A percentile compares a stretch with the other conserved stretches of the same genome.
These are phyloP conservation scores for Aspergillus ustus DNA, from an alignment of 2,329 filamentous ascomycete genomes.

Conservation along the genomic window DNA sequence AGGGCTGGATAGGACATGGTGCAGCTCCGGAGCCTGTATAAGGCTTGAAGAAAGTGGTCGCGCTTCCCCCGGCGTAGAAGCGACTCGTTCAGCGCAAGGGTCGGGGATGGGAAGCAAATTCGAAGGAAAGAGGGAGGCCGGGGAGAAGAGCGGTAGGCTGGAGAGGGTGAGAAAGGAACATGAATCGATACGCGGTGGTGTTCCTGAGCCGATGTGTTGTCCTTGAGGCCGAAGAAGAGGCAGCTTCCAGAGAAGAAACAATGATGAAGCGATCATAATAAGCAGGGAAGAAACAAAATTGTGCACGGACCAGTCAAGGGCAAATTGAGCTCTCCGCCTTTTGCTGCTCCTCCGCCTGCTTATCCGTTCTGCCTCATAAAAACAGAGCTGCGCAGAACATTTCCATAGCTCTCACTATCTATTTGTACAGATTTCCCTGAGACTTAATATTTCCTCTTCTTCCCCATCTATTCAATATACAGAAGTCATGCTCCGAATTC, in stretches of 20 bases:
- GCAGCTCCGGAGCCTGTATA: conserved; percentile 22
- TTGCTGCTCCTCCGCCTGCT: conserved; percentile 24
- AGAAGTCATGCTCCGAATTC: conserved; percentile 38
- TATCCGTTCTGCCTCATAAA: conserved; percentile 12
- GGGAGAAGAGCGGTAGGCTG: conserved; percentile 18
- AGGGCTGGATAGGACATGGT: conserved; percentile 50
- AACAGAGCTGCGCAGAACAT: neutral
- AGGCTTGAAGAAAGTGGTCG: conserved; percentile 21
- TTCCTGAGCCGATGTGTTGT: conserved; percentile 16
- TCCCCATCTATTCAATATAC: neutral
- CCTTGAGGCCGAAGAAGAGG: conserved; percentile 20
- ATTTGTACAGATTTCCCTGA: conserved; percentile 5
- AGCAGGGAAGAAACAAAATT: conserved; percentile 38
- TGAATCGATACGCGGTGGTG: conserved; percentile 27
- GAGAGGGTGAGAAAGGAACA: conserved; percentile 15
- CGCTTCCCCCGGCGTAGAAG: conserved; percentile 30
- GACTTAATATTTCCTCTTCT: neutral
- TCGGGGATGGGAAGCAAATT: conserved; percentile 14
- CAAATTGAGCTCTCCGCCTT: conserved; percentile 22
- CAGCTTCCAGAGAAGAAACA: conserved; percentile 7
- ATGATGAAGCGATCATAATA: conserved; percentile 15
- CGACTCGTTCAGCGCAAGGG: conserved; percentile 25
- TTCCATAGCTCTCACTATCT: conserved; percentile 5
- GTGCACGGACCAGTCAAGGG: conserved; percentile 40
- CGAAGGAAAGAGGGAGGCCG: conserved; percentile 22